Base-by-base conservation (phyloP, 2,329 filamentous ascomycete species). In the Colletotrichum sp. region DNA sequence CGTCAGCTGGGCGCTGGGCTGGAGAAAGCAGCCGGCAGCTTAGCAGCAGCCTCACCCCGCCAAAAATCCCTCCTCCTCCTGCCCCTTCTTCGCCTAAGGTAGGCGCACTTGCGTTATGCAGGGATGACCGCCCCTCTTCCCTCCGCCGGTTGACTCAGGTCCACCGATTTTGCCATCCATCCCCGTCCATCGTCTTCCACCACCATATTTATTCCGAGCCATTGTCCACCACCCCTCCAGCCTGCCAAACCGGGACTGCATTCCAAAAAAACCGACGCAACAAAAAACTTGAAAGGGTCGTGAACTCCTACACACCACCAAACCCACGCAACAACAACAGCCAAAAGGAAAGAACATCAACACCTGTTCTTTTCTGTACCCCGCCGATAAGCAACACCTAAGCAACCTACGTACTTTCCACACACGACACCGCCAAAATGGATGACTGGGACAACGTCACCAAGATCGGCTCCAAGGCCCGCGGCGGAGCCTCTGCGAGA, bases 381-480 rank as follows among this genome's bases (percentile, higher is more conserved):
- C 36, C 59, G 7, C 36, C n/a, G 28, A 68, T n/a, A 66, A 60
- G 49, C 63, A 44, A 39, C 30, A 62, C 9, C 64, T 28, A 44
- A 13, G n/a, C 21, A 65, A 32, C 39, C 34, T 32, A 24, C 36
- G 10, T 24, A 60, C 70, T 36, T 34, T 32, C 71, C 62, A 76
- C 70, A 30, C 28, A 77, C 69, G 80, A 79, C 76, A 72, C 80
- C 80, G 91, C 92, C 93, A 93, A 82, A 69, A 92, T 94, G 91
- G 86, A 84, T 69, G 95, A 98, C 83, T 99, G 96, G 96, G 94
- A 98, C 82, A 86, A 88, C 80, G 92, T 94, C 81, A 98, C 96
- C 88, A 98, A 97, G 91, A 99, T 99, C 84, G 97, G 97, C 83
- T 95, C 92, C 92, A 96, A 95, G 88, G 91, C 91, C 83, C 92